These are phyloP conservation scores for Sarcocystis neurona DNA, from an alignment of 169 alveolate species.

Conservation along the genomic window DNA sequence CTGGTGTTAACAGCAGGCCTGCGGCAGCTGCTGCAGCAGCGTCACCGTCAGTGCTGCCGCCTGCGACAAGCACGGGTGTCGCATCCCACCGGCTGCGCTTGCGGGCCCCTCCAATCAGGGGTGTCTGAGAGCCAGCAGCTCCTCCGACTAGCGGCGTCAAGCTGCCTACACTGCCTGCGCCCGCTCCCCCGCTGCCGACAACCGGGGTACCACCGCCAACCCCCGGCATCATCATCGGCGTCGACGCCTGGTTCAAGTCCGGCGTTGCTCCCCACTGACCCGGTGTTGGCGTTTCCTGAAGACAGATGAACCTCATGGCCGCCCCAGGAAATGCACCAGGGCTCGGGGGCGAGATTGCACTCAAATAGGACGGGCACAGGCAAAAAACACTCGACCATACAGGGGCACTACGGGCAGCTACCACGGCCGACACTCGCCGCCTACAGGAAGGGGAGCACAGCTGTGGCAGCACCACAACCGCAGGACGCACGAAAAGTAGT, in stretches of 20 bases:
- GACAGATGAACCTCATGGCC: no score
- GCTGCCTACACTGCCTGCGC: slow-evolving; percentile 41
- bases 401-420: no score
- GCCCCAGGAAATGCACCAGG: neutral
- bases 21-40: slow-evolving; percentile 46
- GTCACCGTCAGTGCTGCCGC: slow-evolving; percentile 7
- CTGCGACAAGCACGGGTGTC: slow-evolving; percentile 61
- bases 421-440: no score
- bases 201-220: slow-evolving; percentile 40
- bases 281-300: slow-evolving; percentile 67
- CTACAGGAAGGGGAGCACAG: no score
- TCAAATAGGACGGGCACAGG: neutral
- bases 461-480: no score
- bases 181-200: slow-evolving; percentile 12
- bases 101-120: neutral
- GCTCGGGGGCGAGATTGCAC: neutral
- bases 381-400: no score
- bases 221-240: neutral
- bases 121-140: slow-evolving; percentile 27
- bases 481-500: no score
- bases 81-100: slow-evolving; percentile 70
- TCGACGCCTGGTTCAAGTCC: neutral
- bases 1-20: slow-evolving; percentile 16
- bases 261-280: slow-evolving; percentile 75
- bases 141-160: slow-evolving; percentile 26